Evolutionary conservation across 179 eudicot species (phyloP).

Genomic region (Carnegiea gigantea): DNA sequence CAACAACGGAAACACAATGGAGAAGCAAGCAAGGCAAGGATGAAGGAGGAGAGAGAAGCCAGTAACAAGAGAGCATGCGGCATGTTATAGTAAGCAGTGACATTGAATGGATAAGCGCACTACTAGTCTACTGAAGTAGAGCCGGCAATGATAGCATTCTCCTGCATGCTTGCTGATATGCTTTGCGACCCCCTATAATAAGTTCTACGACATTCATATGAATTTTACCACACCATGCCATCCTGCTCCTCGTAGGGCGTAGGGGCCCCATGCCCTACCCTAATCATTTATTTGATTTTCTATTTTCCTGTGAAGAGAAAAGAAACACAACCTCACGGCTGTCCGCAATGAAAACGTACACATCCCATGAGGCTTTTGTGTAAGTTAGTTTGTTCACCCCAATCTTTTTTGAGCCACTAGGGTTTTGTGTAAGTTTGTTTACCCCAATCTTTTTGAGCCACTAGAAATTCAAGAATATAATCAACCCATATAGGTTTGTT

Average conservation of each 20-base stretch:
- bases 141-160: background rate
- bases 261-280: background rate
- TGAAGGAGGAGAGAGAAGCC: too few species aligned
- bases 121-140: background rate
- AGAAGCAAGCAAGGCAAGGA: too few species aligned
- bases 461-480: too few species aligned
- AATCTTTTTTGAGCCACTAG: too few species aligned
- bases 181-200: background rate
- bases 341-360: background rate
- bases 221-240: background rate
- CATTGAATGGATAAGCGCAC: background rate
- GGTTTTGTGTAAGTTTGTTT: too few species aligned
- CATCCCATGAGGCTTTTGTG: background rate
- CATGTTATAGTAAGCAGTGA: background rate
- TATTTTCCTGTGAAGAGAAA: background rate
- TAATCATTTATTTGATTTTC: background rate
- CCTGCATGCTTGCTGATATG: constrained; percentile 1
- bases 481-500: too few species aligned
- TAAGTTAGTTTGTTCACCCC: too few species aligned
- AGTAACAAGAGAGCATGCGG: background rate
- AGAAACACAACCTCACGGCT: background rate
- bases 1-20: too few species aligned
- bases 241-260: background rate
- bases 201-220: background rate
- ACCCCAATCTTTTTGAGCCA: too few species aligned